Base-by-base conservation (phyloP, 768 basidiomycete species). In the Mycena belliarum region DNA sequence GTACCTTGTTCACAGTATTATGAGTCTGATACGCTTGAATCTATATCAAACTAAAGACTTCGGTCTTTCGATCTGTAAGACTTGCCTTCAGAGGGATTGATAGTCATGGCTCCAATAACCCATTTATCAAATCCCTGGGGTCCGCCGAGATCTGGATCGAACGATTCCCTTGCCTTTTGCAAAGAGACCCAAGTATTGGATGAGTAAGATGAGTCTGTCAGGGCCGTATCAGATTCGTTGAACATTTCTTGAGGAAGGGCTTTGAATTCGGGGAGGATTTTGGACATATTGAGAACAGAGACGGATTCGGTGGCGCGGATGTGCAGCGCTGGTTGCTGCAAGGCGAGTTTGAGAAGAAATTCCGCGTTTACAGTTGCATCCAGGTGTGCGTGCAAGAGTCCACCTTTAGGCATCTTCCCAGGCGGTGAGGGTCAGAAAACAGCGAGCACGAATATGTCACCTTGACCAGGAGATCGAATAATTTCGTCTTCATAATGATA, bases 391-490 rank as follows among this genome's bases (percentile, higher is more conserved):
- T 92, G 89, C 15, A 93, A 74, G 4, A 92, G 75, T 1, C 80
- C 88, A 38, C 90, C 91, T 71, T 91, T 92, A 2, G 90, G 90
- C 87, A 92, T 89, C 87, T 88, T 55, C 48, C n/a, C 2, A 6
- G 37, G 10, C 10, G 10, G 3, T 23, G 6, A 41, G 40, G 40
- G 33, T 8, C 4, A 32, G 40, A 16, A 12, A 21, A 32, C 43
- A 10, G 35, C n/a, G 42, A 57, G 41, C 37, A 20, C 29, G 37
- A 26, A 33, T 14, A 35, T 52, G 18, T n/a, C 54, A 81, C 88
- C 80, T 85, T 86, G 65, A 74, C 78, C 54, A 91, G 64, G 26
- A 89, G 76, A 37, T 81, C 65, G 63, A 88, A 91, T 26, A 91
- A 67, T 57, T 74, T 75, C 0, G 89, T 90, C 63, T 79, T 78